Evolutionary conservation across 768 basidiomycete genomes (phyloP).

Genomic region (Boletus rubroflammeus): DNA sequence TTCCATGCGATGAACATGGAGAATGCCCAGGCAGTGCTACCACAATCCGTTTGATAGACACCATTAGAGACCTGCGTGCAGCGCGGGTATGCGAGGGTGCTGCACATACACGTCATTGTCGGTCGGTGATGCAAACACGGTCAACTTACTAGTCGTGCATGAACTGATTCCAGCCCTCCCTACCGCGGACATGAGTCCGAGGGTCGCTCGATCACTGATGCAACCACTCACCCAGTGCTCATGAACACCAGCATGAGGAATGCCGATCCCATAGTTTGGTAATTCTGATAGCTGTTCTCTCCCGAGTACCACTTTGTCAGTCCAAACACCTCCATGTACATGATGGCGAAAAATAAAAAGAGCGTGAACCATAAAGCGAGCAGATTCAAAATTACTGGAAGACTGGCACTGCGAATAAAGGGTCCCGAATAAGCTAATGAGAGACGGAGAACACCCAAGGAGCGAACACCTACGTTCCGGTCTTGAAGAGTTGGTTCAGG

Average conservation of each 20-base stretch:
- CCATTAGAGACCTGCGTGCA: slow-evolving; percentile 57
- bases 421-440: neutral
- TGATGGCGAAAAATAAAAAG: slow-evolving; percentile 88
- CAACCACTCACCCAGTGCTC: slow-evolving; percentile 74
- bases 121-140: neutral
- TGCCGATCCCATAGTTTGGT: slow-evolving; percentile 70
- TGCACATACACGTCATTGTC: slow-evolving; percentile 28
- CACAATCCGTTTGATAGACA: slow-evolving; percentile 77
- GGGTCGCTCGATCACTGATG: neutral
- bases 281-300: slow-evolving; percentile 72
- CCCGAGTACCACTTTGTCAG: slow-evolving; percentile 80
- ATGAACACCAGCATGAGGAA: slow-evolving; percentile 90
- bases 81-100: slow-evolving; percentile 71
- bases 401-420: slow-evolving; percentile 56
- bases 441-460: neutral
- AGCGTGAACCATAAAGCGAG: slow-evolving; percentile 85
- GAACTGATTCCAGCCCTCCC: slow-evolving; percentile 95
- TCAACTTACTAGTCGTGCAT: slow-evolving; percentile 87
- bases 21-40: slow-evolving; percentile 79
- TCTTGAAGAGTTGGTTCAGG: slow-evolving; percentile 95
- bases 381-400: slow-evolving; percentile 82
- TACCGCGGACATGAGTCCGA: slow-evolving; percentile 29
- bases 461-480: slow-evolving; percentile 67
- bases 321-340: slow-evolving; percentile 87
- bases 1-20: slow-evolving; percentile 93